phyloP scores from a whole-genome alignment of 2,329 filamentous ascomycete genomes.

The Penicillium sp. region DNA sequence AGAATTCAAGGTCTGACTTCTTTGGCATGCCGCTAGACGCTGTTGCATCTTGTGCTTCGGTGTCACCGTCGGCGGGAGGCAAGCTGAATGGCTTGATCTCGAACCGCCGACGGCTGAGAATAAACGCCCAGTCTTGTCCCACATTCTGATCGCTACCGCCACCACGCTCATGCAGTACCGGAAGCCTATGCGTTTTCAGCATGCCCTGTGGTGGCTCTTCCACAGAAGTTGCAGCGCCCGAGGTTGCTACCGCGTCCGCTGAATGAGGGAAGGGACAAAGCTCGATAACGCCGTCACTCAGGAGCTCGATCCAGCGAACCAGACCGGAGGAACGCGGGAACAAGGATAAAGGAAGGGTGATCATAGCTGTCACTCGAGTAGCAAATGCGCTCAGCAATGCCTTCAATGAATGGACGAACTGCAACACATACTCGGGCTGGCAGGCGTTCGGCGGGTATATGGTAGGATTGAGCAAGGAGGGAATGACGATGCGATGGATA shows the following conservation, averaged over 20 bases:
- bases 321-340: slow-evolving; percentile 76
- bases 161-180: slow-evolving; percentile 84
- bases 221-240: slow-evolving; percentile 58
- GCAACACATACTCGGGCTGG: slow-evolving; percentile 72
- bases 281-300: slow-evolving; percentile 85
- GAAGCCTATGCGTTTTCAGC: slow-evolving; percentile 78
- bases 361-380: slow-evolving; percentile 68
- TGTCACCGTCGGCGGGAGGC: slow-evolving; percentile 80
- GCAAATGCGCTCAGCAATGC: slow-evolving; percentile 72
- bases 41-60: slow-evolving; percentile 59
- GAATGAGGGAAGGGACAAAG: slow-evolving; percentile 73
- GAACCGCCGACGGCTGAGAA: slow-evolving; percentile 79
- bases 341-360: slow-evolving; percentile 78
- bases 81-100: slow-evolving; percentile 86
- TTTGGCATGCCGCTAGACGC: slow-evolving; percentile 53
- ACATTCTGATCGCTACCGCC: slow-evolving; percentile 72
- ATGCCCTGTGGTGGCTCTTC: slow-evolving; percentile 85
- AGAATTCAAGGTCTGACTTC: slow-evolving; percentile 75
- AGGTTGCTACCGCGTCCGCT: slow-evolving; percentile 55
- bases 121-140: slow-evolving; percentile 88
- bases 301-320: slow-evolving; percentile 80
- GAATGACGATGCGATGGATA: slow-evolving; percentile 82
- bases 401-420: slow-evolving; percentile 78
- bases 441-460: slow-evolving; percentile 72
- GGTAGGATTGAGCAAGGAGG: slow-evolving; percentile 82